A percentile compares a stretch with the other conserved stretches of the same genome.
Conservation (phyloP, 306 rosid genomes). For the Morella rubra region DNA sequence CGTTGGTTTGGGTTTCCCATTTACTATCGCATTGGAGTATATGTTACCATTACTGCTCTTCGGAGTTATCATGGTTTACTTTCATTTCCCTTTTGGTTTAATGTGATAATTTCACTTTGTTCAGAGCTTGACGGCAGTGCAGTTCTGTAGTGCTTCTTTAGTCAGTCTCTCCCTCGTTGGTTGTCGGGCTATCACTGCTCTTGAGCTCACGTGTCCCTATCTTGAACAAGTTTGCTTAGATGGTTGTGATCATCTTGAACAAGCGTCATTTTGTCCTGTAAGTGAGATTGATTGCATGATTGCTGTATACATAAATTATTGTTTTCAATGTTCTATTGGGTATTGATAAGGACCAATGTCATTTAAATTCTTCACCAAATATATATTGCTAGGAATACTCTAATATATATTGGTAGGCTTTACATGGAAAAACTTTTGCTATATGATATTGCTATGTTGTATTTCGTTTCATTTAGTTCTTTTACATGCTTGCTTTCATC, state of each 20-base stretch:
- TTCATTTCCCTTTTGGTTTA: conserved; percentile 5
- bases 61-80: not conserved
- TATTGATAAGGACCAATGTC: not conserved
- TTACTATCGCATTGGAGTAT: not conserved
- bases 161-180: conserved; percentile 88
- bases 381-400: not conserved
- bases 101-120: conserved; percentile 30
- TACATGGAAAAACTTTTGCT: not conserved
- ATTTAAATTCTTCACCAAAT: not conserved
- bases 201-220: conserved; percentile 75
- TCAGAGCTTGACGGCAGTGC: conserved; percentile 86
- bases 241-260: conserved; percentile 94
- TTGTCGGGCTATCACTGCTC: conserved; percentile 77
- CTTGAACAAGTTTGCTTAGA: conserved; percentile 91
- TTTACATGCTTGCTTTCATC: not conserved
- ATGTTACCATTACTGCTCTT: not conserved
- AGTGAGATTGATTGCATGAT: conserved; percentile 32
- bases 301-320: not conserved
- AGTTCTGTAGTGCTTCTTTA: conserved; percentile 73
- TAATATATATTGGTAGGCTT: not conserved
- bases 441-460: not conserved
- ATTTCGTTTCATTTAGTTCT: not conserved
- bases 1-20: not conserved
- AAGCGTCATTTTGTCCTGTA: conserved; percentile 87
- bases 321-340: not conserved